Percentiles rank a stretch among this genome's conserved stretches.
Evolutionary conservation across 169 alveolate genomes (phyloP).

Genomic region (Eimeria sp.): DNA sequence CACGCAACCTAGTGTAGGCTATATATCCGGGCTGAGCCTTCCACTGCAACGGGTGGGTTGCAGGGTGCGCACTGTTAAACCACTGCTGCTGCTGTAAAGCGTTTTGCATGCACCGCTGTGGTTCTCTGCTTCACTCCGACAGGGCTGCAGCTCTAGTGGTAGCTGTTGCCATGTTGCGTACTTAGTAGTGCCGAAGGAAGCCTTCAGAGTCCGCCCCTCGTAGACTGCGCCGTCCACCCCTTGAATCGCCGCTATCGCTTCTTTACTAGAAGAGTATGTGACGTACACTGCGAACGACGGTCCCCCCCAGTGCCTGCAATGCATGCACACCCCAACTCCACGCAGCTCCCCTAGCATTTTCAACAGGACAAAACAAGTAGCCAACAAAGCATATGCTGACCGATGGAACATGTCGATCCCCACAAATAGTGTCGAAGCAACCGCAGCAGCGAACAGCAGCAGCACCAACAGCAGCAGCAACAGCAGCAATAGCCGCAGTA

Average conservation of each 20-base stretch:
- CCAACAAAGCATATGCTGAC: background rate
- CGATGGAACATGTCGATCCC: background rate
- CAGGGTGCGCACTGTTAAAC: background rate
- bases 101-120: background rate
- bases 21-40: background rate
- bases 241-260: conserved; percentile 95
- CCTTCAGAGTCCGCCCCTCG: conserved; percentile 93
- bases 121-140: background rate
- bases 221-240: conserved; percentile 93
- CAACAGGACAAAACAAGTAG: background rate
- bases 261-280: conserved; percentile 94
- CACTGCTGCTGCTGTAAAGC: background rate
- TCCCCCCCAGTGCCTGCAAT: conserved; percentile 85
- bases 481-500: background rate
- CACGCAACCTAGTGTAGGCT: background rate
- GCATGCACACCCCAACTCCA: background rate
- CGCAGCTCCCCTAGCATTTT: background rate
- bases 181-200: conserved; percentile 97
- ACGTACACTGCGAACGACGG: conserved; percentile 96
- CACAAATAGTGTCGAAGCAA: background rate
- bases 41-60: background rate
- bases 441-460: conserved; percentile 15
- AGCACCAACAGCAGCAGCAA: background rate
- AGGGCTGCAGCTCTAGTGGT: background rate
- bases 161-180: conserved; percentile 30